Percentiles rank a stretch among this genome's conserved stretches.
Evolutionary conservation across 2,329 filamentous ascomycete species (phyloP).

Genomic region (Calonectria pseudoturangicola): DNA sequence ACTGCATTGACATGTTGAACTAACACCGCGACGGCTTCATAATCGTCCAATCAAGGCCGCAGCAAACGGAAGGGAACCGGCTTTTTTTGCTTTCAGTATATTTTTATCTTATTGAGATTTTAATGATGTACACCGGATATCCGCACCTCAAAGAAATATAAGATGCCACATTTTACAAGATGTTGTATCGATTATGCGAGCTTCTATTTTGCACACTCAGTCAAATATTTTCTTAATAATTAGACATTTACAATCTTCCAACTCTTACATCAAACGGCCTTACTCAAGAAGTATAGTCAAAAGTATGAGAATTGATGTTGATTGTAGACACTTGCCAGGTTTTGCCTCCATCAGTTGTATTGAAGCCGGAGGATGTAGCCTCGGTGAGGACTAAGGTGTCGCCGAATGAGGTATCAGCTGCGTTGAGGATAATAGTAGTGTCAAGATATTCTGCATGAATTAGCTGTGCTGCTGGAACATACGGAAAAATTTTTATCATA

Average conservation of each 20-base stretch:
- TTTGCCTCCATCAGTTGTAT: constrained; percentile 43
- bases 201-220: too few relatives aligned
- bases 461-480: background rate
- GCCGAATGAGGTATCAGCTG: constrained; percentile 33
- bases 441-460: constrained; percentile 38
- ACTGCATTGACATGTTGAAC: constrained; percentile 54
- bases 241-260: too few relatives aligned
- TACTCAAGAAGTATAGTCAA: constrained; percentile 15
- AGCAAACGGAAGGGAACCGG: background rate
- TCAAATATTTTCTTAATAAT: too few relatives aligned
- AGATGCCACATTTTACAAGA: too few relatives aligned
- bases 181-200: too few relatives aligned
- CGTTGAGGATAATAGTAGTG: constrained; percentile 40
- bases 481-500: background rate
- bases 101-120: too few relatives aligned
- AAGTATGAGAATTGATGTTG: constrained; percentile 43
- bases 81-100: background rate
- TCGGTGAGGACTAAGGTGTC: constrained; percentile 39
- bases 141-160: too few relatives aligned
- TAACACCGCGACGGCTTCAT: background rate
- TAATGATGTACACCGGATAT: too few relatives aligned
- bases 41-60: background rate
- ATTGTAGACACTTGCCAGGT: constrained; percentile 42
- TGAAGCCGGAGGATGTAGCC: constrained; percentile 41
- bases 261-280: too few relatives aligned